Conservation (phyloP, 257 asterid species). For the Hygrophila difformis region DNA sequence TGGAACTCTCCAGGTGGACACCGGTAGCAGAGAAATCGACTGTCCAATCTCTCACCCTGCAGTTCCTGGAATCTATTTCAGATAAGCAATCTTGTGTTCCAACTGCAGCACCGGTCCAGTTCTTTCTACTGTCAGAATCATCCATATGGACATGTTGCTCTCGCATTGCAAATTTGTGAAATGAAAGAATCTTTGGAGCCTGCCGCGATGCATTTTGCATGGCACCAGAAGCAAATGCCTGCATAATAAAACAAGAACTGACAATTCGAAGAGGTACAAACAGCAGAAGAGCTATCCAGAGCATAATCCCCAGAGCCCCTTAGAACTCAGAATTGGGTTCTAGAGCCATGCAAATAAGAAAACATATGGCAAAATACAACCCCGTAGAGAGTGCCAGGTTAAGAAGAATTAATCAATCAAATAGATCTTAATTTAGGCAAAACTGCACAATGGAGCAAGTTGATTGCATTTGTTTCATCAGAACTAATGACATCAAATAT, state of each 20-base stretch:
- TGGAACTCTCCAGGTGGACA: conserved; percentile 65
- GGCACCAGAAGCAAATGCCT: conserved; percentile 91
- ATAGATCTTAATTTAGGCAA: too few species aligned
- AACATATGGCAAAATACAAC: too few species aligned
- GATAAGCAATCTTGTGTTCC: conserved; percentile 85
- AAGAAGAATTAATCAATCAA: too few species aligned
- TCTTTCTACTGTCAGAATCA: conserved; percentile 58
- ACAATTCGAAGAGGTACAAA: conserved; percentile 17
- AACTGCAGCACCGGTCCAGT: conserved; percentile 66
- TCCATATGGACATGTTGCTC: conserved; percentile 67
- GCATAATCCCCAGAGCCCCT: not conserved
- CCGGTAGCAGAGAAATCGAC: conserved; percentile 97
- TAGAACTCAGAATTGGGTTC: too few species aligned
- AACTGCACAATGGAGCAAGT: too few species aligned
- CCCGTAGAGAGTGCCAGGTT: too few species aligned
- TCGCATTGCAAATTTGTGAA: conserved; percentile 91
- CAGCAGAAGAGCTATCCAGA: conserved; percentile 12
- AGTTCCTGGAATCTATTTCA: conserved; percentile 95
- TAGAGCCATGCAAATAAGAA: too few species aligned
- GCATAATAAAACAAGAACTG: conserved; percentile 17
- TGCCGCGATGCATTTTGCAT: conserved; percentile 41
- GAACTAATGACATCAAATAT: too few species aligned
- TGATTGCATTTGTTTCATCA: too few species aligned
- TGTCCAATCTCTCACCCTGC: conserved; percentile 98
- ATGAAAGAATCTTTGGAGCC: conserved; percentile 92